Base-by-base conservation (phyloP, 2,329 filamentous ascomycete species). In the Chaetothyriales sp. region DNA sequence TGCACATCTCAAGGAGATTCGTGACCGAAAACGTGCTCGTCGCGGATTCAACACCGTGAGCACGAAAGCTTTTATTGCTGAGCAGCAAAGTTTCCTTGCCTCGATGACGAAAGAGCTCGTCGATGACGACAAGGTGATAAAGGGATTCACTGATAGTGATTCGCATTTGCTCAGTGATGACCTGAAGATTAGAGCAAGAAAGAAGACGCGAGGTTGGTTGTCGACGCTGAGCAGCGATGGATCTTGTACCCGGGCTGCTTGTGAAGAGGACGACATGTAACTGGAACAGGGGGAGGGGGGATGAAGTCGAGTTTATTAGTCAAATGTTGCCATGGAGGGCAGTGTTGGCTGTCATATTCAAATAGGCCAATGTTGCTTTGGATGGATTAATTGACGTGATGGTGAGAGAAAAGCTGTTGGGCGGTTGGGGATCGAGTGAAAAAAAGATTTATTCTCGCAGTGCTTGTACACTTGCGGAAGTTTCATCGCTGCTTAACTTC, bases 61-160 rank as follows among this genome's bases (percentile, higher is more conserved):
- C 13, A 57, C 60, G 18, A 65, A 65, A 46, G 50, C 54, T 1
- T 70, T 69, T 46, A 54, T 65, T 19, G 44, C 46, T 8, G 61
- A 62, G 44, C 63, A 65, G 49, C 55, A 59, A 48, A 44, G 54
- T 9, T 61, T 70, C 49, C 52, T 70, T 33, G 63, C 65, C 44
- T 64, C 69, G 25, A 71, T 70, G 68, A 62, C 69, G 47, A 62
- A 59, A 18, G 65, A 70, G 51, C 65, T 70, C 18, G 63, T 71
- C n/a, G 64, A 67, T 3, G 67, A 70, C 22, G 64, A 67, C 10
- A 61, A 65, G 49, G 69, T 71, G 44, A 61, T 60, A 13, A 65
- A 62, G 46, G 69, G 69, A 1, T 60, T 64, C 37, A 58, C 64
- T 46, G 66, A 66, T 47, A 20, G 22, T 15, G 63, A 68, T 45